A percentile compares a stretch with the other conserved stretches of the same genome.
Conservation (phyloP, 2,329 filamentous ascomycete genomes). For the Lomentospora prolificans region DNA sequence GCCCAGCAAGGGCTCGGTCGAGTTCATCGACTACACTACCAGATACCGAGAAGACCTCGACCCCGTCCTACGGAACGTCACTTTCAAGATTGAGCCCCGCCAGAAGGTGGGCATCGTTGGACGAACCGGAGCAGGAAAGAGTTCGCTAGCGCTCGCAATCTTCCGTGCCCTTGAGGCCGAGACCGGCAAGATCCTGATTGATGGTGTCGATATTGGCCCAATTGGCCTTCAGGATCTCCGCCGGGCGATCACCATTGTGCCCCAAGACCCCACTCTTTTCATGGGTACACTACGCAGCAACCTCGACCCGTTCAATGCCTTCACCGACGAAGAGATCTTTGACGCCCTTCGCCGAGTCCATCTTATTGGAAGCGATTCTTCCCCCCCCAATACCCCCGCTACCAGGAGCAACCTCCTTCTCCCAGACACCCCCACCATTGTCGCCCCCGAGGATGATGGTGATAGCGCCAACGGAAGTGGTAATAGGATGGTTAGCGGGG, state of each 20-base stretch:
- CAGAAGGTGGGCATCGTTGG: slow-evolving; percentile 97
- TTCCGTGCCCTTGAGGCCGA: slow-evolving; percentile 93
- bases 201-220: slow-evolving; percentile 77
- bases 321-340: slow-evolving; percentile 87
- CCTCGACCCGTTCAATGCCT: slow-evolving; percentile 81
- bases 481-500: slow-evolving; percentile 10
- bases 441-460: slow-evolving; percentile 8
- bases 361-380: slow-evolving; percentile 52
- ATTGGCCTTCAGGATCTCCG: slow-evolving; percentile 92
- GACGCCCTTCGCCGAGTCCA: slow-evolving; percentile 79
- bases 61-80: slow-evolving; percentile 72
- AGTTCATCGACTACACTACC: slow-evolving; percentile 84
- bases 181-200: slow-evolving; percentile 78
- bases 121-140: slow-evolving; percentile 92
- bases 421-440: slow-evolving; percentile 3
- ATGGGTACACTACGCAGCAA: slow-evolving; percentile 87
- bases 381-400: slow-evolving; percentile 32
- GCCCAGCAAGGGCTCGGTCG: slow-evolving; percentile 76
- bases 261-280: slow-evolving; percentile 92
- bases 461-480: slow-evolving; percentile 11
- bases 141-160: slow-evolving; percentile 81
- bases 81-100: slow-evolving; percentile 72
- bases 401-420: slow-evolving; percentile 9
- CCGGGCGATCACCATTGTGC: slow-evolving; percentile 92
- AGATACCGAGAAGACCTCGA: slow-evolving; percentile 82